Conservation (phyloP, 75 land plant genomes). For the Picea sitchensis region DNA sequence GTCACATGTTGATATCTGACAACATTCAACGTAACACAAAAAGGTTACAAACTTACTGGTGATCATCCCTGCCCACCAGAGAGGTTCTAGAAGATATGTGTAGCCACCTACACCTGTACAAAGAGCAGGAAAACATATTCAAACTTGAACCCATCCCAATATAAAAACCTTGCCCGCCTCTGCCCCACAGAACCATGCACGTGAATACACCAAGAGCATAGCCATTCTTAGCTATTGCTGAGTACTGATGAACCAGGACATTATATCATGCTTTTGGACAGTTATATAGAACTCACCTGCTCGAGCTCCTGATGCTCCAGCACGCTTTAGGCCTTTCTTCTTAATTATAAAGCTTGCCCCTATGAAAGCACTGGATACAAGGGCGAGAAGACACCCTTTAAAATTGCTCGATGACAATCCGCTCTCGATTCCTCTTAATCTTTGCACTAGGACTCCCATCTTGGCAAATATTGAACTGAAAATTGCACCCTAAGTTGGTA, state of each 20-base stretch:
- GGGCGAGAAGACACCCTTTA: slow-evolving; percentile 61
- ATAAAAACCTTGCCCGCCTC: too few relatives aligned
- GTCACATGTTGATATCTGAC: too few relatives aligned
- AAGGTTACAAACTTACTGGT: slow-evolving; percentile 25
- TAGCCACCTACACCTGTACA: slow-evolving; percentile 45
- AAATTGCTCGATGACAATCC: slow-evolving; percentile 48
- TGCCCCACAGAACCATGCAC: too few relatives aligned
- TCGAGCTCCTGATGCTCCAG: slow-evolving; percentile 55
- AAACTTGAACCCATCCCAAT: not conserved
- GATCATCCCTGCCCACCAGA: slow-evolving; percentile 63
- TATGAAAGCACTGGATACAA: slow-evolving; percentile 72
- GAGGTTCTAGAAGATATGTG: slow-evolving; percentile 44
- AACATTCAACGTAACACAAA: not conserved
- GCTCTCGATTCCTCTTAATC: not conserved
- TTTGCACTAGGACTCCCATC: not conserved
- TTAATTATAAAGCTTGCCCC: slow-evolving; percentile 72
- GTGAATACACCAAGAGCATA: too few relatives aligned
- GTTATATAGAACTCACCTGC: slow-evolving; percentile 28
- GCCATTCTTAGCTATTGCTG: too few relatives aligned
- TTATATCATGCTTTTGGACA: too few relatives aligned
- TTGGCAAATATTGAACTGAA: not conserved
- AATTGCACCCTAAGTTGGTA: not conserved
- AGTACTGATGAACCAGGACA: too few relatives aligned
- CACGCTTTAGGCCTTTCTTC: slow-evolving; percentile 76
- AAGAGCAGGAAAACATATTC: not conserved